These are phyloP conservation scores for Phanerochaete carnosa DNA, from an alignment of 768 basidiomycete genomes.

Conservation along the genomic window DNA sequence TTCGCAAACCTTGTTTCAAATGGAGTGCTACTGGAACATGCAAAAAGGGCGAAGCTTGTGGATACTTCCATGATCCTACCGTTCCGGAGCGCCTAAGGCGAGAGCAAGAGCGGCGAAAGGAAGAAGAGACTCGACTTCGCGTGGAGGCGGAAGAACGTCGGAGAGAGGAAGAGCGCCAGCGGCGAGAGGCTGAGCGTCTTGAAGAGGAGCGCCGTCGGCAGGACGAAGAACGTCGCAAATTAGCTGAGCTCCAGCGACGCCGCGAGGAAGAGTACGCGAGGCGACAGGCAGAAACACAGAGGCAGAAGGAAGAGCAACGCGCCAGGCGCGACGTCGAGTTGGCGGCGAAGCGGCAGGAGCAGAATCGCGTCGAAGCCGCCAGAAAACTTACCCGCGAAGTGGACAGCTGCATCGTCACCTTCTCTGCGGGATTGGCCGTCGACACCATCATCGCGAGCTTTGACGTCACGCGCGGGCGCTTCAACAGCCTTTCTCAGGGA, in stretches of 20 bases:
- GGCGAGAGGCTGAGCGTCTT: background rate
- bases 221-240: background rate
- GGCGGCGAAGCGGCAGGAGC: background rate
- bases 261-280: background rate
- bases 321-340: background rate
- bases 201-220: background rate
- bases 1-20: background rate
- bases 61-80: background rate
- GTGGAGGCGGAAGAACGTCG: background rate
- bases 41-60: background rate
- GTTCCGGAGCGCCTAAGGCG: background rate
- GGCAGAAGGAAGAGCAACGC: background rate
- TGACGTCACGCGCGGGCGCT: slow-evolving; percentile 57
- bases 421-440: slow-evolving; percentile 57
- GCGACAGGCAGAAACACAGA: background rate
- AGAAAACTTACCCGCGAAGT: slow-evolving; percentile 34
- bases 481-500: slow-evolving; percentile 43
- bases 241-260: background rate
- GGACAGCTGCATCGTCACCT: slow-evolving; percentile 46
- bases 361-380: background rate
- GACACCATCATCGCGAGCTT: slow-evolving; percentile 56
- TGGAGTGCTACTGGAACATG: background rate
- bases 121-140: background rate
- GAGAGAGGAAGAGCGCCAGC: background rate
- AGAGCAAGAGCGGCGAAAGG: background rate